phyloP scores from a whole-genome alignment of 176 grass and related monocot genomes.

The Lolium multiflorum region DNA sequence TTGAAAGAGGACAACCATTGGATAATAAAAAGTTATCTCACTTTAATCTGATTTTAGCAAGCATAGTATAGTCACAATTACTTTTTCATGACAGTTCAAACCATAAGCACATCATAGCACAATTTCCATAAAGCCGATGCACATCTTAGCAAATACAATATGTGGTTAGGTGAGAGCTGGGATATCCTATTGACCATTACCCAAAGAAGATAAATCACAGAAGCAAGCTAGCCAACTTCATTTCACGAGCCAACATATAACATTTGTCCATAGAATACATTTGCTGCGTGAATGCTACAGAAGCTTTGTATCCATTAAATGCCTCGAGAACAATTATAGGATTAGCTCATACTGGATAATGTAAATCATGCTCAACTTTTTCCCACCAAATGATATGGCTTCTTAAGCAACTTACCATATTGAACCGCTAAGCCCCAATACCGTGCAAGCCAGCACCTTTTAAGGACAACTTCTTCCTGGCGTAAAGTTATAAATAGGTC shows the following conservation, averaged over 20 bases:
- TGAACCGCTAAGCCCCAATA: constrained; percentile 98
- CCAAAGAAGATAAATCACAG: constrained; percentile 26
- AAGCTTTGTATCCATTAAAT: constrained; percentile 38
- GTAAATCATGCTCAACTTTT: neutral
- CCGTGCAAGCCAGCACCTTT: constrained; percentile 99
- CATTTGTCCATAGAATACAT: constrained; percentile 1
- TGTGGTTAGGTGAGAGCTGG: constrained; percentile 13
- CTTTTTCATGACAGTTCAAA: neutral
- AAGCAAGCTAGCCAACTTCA: constrained; percentile 16
- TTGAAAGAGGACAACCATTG: neutral
- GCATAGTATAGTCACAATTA: neutral
- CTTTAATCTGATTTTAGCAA: neutral
- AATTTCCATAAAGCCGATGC: neutral
- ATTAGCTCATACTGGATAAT: constrained; percentile 22
- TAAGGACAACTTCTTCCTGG: constrained; percentile 97
- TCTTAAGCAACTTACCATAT: constrained; percentile 70
- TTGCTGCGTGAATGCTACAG: constrained; percentile 2
- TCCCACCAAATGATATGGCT: neutral
- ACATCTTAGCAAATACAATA: neutral
- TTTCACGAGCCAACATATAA: constrained; percentile 35
- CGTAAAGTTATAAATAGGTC: constrained; percentile 47
- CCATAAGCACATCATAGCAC: neutral
- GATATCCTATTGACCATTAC: constrained; percentile 29
- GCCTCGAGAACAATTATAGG: constrained; percentile 3
- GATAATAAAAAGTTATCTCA: neutral